Conservation (phyloP, 192 early-diverging fungal genomes). For the Linnemannia zychae region DNA sequence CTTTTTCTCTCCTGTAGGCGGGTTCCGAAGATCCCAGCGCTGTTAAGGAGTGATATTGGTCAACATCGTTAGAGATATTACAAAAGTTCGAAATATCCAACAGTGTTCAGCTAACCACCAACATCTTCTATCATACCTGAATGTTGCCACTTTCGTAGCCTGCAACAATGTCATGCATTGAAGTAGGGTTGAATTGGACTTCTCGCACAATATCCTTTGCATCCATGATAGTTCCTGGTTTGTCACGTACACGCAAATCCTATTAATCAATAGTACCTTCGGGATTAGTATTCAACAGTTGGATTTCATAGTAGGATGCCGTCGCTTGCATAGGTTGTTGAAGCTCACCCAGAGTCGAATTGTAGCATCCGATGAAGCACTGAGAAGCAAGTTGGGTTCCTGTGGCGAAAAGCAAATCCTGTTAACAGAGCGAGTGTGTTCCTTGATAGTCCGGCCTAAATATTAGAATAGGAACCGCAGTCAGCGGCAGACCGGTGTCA, state of each 20-base stretch:
- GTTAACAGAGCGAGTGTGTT: slow-evolving; percentile 82
- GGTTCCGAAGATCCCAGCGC: slow-evolving; percentile 83
- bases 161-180: slow-evolving; percentile 76
- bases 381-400: slow-evolving; percentile 75
- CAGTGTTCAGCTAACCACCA: not conserved
- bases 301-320: too few species aligned
- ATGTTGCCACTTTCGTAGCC: slow-evolving; percentile 86
- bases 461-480: not conserved
- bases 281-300: too few species aligned
- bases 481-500: not conserved
- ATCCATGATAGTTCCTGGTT: slow-evolving; percentile 72
- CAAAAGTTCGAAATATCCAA: not conserved
- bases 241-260: slow-evolving; percentile 73
- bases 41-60: not conserved
- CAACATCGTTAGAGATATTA: not conserved
- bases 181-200: slow-evolving; percentile 79
- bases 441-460: slow-evolving; percentile 75
- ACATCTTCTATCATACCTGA: slow-evolving; percentile 59
- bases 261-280: not conserved
- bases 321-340: too few species aligned
- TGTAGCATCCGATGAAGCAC: slow-evolving; percentile 81
- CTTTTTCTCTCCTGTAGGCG: slow-evolving; percentile 70
- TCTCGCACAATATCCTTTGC: slow-evolving; percentile 85
- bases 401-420: slow-evolving; percentile 83
- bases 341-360: slow-evolving; percentile 85